These are phyloP conservation scores for Podila epigama DNA, from an alignment of 192 early-diverging fungal species.

Conservation along the genomic window DNA sequence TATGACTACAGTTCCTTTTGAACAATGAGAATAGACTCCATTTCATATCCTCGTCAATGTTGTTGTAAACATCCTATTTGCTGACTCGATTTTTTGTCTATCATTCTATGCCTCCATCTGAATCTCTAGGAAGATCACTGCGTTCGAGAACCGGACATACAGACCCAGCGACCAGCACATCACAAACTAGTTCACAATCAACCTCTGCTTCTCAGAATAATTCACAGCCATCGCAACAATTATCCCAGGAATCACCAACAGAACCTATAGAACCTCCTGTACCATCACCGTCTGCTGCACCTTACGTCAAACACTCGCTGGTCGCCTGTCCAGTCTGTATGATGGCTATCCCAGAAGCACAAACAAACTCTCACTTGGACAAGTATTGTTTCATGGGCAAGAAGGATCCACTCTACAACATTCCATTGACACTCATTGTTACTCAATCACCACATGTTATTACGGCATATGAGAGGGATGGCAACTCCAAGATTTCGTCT, in stretches of 20 bases:
- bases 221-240: not conserved
- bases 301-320: not conserved
- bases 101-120: too few relatives aligned
- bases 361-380: constrained; percentile 34
- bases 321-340: constrained; percentile 30
- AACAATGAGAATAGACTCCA: too few relatives aligned
- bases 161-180: not conserved
- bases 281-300: not conserved
- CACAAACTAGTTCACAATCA: not conserved
- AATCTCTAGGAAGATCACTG: constrained; percentile 13
- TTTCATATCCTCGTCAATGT: too few relatives aligned
- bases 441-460: constrained; percentile 2
- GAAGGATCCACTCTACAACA: constrained; percentile 24
- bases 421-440: constrained; percentile 2
- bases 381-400: constrained; percentile 19
- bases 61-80: too few relatives aligned
- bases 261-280: not conserved
- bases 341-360: constrained; percentile 16
- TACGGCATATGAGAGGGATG: constrained; percentile 14
- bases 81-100: too few relatives aligned
- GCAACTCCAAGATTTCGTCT: not conserved
- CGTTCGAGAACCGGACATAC: constrained; percentile 20
- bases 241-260: not conserved
- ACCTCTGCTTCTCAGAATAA: not conserved
- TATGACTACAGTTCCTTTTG: too few relatives aligned